phyloP scores from a whole-genome alignment of 106 monocot genomes.

The Platanthera zijinensis region DNA sequence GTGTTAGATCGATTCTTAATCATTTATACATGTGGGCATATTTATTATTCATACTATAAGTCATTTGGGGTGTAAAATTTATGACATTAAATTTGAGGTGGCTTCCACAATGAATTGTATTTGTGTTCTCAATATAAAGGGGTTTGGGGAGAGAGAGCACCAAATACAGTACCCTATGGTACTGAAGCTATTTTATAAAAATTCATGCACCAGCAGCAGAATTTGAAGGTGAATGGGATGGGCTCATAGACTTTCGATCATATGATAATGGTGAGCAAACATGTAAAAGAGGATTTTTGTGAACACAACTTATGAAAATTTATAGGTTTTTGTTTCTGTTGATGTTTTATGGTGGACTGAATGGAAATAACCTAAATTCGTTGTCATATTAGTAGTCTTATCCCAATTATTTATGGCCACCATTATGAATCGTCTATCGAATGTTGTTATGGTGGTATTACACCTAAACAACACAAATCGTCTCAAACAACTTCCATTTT shows the following conservation, averaged over 20 bases:
- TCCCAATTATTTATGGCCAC: too few species aligned
- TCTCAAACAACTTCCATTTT: not conserved
- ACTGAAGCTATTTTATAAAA: not conserved
- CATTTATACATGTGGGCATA: too few species aligned
- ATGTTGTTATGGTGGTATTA: too few species aligned
- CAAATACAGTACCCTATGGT: not conserved
- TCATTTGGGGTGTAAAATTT: too few species aligned
- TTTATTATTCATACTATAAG: too few species aligned
- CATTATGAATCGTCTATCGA: too few species aligned
- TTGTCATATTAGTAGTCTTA: too few species aligned
- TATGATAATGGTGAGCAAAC: not conserved
- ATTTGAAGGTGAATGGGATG: not conserved
- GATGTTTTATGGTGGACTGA: not conserved
- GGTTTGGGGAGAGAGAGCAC: not conserved
- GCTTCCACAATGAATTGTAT: too few species aligned
- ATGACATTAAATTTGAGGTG: too few species aligned
- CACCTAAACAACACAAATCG: too few species aligned
- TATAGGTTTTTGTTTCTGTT: too few species aligned
- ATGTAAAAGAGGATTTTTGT: not conserved
- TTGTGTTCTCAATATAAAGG: not conserved
- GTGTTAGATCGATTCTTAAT: too few species aligned
- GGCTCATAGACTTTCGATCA: not conserved
- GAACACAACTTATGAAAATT: not conserved
- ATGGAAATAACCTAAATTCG: not conserved
- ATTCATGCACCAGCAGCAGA: not conserved